A percentile compares a stretch with the other conserved stretches of the same genome.
phyloP scores from a whole-genome alignment of 179 eudicot genomes.

The Beta macrorhiza region DNA sequence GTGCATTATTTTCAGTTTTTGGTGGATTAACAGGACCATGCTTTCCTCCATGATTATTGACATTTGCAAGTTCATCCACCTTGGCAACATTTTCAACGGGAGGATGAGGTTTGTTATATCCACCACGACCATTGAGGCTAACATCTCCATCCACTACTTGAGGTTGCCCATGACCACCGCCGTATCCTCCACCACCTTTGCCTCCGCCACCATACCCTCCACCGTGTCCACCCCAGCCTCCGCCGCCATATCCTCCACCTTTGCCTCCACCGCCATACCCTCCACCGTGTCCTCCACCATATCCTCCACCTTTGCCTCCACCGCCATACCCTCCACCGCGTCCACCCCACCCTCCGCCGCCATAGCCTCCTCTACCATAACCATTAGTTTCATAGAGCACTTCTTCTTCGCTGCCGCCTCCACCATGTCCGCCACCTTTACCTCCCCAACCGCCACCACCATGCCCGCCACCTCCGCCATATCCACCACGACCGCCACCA shows the following conservation, averaged over 20 bases:
- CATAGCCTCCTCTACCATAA: neutral
- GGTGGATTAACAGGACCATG: neutral
- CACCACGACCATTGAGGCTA: constrained; percentile 9
- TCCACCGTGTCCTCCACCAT: neutral
- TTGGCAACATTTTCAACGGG: neutral
- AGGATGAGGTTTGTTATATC: constrained; percentile 19
- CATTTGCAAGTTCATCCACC: neutral
- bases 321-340: neutral
- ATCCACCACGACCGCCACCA: no score
- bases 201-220: neutral
- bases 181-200: neutral
- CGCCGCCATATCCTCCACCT: neutral
- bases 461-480: neutral
- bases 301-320: neutral
- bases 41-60: constrained; percentile 2
- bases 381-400: neutral
- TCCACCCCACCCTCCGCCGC: neutral
- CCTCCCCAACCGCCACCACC: constrained; percentile 4
- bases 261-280: neutral
- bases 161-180: neutral
- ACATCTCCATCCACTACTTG: neutral
- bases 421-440: constrained; percentile 4
- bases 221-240: neutral
- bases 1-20: neutral
- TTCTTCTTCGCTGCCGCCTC: neutral